Base-by-base conservation (phyloP, 768 basidiomycete species). In the Omphalotus guepiniiformis region DNA sequence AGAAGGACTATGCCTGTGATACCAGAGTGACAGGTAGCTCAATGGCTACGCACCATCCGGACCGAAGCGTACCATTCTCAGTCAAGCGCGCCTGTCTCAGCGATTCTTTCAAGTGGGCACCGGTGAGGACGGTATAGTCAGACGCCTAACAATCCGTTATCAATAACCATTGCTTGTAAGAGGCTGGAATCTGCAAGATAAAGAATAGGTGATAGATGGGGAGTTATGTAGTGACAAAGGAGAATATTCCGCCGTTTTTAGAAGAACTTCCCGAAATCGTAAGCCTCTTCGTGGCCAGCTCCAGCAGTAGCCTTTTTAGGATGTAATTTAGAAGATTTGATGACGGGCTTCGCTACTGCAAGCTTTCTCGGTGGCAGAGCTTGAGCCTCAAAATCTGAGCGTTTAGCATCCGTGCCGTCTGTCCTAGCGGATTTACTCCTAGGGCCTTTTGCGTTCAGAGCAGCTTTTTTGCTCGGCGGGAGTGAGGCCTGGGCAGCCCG, bases 221-320 rank as follows among this genome's bases (percentile, higher is more conserved):
- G n/a, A n/a, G n/a, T n/a, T n/a, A n/a, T n/a, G n/a, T n/a, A n/a
- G n/a, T n/a, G n/a, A n/a, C n/a, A n/a, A n/a, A n/a, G n/a, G n/a
- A n/a, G n/a, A n/a, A n/a, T n/a, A n/a, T 22, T 39, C n/a, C 13
- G 13, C 8, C 29, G 27, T 16, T 34, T 25, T 53, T 57, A 72
- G 62, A 83, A 83, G 67, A 79, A 83, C 58, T 73, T 71, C 29
- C 69, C 68, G 58, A 85, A 85, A 59, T 80, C 76, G 58, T 83
- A 84, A 23, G 70, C 73, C 57, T 74, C 67, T 36, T 62, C 67
- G 22, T 58, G 47, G 37, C 55, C 51, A 19, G 52, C 48, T 5
- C 40, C 55, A 2, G 50, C 47, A 6, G 52, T 47, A 13, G 50
- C 55, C 58, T 57, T 64, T 47, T 57, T 55, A 49, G 40, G 54